A percentile compares a stretch with the other conserved stretches of the same genome.
These are phyloP conservation scores for Whalleya microplaca DNA, from an alignment of 2,329 filamentous ascomycete species.

Conservation along the genomic window DNA sequence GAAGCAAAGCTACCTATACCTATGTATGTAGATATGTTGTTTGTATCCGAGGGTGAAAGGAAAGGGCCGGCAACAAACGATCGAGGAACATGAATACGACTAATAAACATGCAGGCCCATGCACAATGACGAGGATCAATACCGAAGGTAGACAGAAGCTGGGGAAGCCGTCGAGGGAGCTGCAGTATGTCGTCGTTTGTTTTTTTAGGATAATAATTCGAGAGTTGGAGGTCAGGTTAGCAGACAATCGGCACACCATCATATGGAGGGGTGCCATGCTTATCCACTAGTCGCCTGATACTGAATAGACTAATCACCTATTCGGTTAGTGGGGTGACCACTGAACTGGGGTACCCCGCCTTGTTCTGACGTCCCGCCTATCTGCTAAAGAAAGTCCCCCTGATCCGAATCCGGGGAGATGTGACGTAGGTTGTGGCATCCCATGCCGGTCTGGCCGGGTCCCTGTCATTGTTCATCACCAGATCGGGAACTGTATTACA, in stretches of 20 bases:
- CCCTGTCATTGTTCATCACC: no score
- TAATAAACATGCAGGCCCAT: background rate
- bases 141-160: no score
- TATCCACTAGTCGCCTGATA: constrained; percentile 4
- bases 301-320: background rate
- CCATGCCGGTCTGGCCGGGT: no score
- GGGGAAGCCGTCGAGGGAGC: background rate
- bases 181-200: constrained; percentile 3
- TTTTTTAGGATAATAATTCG: background rate
- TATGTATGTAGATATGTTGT: background rate
- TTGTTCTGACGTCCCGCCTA: background rate
- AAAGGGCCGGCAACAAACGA: background rate
- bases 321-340: background rate
- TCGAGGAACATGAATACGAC: background rate
- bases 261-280: constrained; percentile 14
- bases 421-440: background rate
- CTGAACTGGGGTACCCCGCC: background rate
- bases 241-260: constrained; percentile 8
- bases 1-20: background rate
- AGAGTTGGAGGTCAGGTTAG: background rate
- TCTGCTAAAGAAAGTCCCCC: background rate
- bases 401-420: background rate
- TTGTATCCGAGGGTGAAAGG: constrained; percentile 28
- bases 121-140: background rate
- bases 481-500: no score